Evolutionary conservation across 768 basidiomycete genomes (phyloP), one percentile per base, ranked within the genome.

Genomic region (Lepiota brunneoincarnata): DNA sequence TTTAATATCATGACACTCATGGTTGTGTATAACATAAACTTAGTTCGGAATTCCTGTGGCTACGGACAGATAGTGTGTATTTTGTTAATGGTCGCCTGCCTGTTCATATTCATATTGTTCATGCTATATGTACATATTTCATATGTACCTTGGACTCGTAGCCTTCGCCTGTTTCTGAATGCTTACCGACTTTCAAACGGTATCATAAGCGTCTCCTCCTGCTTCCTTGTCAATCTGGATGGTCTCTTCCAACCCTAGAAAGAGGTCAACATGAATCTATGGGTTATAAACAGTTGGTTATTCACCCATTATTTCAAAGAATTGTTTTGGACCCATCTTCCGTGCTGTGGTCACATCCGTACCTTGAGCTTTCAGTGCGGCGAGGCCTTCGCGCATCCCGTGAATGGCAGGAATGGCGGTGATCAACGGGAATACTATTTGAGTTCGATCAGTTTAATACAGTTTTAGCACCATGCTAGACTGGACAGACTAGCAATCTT

Each of bases 241-340:
- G 4, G 62, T 59, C 50, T 66, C 62, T 23, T 64, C 63, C 6
- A 67, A 60, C 20, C 64, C 64, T 63, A 15, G 4, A 31, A 31
- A 31, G 7, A 6, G 26, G 31, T 31, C 11, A 10, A 10, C 31
- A 2, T 10, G 11, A 31, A 4, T 9, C 11, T 10, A 9, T 31
- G 31, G 7, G 7, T 31, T 9, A 31, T 31, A 31, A 10, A 10
- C 11, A 2, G 31, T 31, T 9, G 11, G 24, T 46, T 20, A 55
- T 63, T 54, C 55, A 69, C 76, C 78, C 75, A 79, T 76, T 36
- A 79, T 71, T 55, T 78, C 69, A 62, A 80, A 79, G 66, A 79
- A 79, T 40, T 72, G 66, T 55, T 74, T 78, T 21, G 79, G 79
- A 54, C 76, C 75, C 78, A 81, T 79, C 21, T 74, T 71, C 24